Base-by-base conservation (phyloP, 2,329 filamentous ascomycete species). In the Epichloe glyceriae region DNA sequence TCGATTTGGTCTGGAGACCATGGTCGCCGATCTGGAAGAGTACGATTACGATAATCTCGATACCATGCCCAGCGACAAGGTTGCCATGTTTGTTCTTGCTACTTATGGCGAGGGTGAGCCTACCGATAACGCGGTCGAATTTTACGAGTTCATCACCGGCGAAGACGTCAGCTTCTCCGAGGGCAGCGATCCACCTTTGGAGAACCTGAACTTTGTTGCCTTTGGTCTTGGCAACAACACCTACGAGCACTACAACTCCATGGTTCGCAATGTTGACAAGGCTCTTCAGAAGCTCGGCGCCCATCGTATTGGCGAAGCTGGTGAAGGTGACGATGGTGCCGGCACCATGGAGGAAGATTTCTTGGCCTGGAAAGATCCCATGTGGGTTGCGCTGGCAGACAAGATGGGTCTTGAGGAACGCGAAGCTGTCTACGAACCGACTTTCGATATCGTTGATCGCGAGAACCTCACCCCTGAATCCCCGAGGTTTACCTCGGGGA, bases 301-400 rank as follows among this genome's bases (percentile, higher is more conserved):
- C 12, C 77, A 82, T 63, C 80, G 88, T 58, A 88, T 98, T 58
- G 90, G 93, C 44, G 75, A 83, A 52, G 88, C 90, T 51, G 93
- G 94, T 60, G 91, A 97, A 73, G 93, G 93, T 62, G 93, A 98
- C 62, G 93, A 98, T 66, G 93, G 94, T 56, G 90, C 93, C 57
- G 93, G 94, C 54, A 98, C 93, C 52, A 98, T 98, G 94, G 93
- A 98, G 72, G 94, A 98, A 72, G 94, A 98, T 63, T 98, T 97
- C 69, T 73, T 98, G 61, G 88, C 91, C 57, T 98, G 93, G 93
- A 98, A 98, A 73, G 93, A 98, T 62, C 90, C 90, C 55, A 98
- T 98, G 93, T 98, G 94, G 93, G 74, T 79, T 61, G 86, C 86
- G 53, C 75, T 98, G 49, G 76, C 85, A 22, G 79, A 87, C 57